Conservation (phyloP, 1,284 basidiomycete species). For the Schizopora paradoxa region DNA sequence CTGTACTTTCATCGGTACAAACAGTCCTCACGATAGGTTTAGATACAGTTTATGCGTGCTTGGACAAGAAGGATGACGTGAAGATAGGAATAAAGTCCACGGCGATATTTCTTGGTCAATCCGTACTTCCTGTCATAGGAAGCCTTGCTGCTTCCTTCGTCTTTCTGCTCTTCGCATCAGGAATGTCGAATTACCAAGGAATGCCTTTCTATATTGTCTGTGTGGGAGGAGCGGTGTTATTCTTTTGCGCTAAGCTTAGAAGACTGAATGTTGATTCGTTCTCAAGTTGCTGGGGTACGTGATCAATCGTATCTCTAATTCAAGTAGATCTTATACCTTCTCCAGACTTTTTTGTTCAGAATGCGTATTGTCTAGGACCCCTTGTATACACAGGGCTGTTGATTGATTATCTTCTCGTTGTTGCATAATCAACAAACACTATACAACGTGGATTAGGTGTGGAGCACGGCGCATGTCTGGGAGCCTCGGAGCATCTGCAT, state of each 20-base stretch:
- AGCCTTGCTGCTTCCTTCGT: too few species aligned
- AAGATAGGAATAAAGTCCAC: conserved; percentile 53
- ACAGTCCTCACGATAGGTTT: not conserved
- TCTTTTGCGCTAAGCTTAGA: conserved; percentile 42
- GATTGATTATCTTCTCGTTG: conserved; percentile 4
- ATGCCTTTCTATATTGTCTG: conserved; percentile 37
- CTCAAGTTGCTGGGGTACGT: conserved; percentile 27
- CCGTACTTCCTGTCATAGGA: conserved; percentile 29
- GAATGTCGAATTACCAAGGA: conserved; percentile 31
- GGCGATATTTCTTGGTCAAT: conserved; percentile 44
- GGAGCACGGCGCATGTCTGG: too few species aligned
- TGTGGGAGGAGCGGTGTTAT: conserved; percentile 36
- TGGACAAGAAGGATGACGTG: conserved; percentile 50
- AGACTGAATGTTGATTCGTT: conserved; percentile 31
- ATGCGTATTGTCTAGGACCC: not conserved
- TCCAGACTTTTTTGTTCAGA: not conserved
- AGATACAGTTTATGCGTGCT: conserved; percentile 55
- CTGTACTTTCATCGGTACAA: not conserved
- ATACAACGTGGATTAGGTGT: too few species aligned
- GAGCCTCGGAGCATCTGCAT: too few species aligned
- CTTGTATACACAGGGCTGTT: not conserved
- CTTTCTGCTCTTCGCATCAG: conserved; percentile 31
- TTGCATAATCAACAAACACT: too few species aligned
- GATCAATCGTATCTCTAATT: not conserved
- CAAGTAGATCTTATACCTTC: not conserved